These are phyloP conservation scores for Nemania serpens DNA, from an alignment of 2,329 filamentous ascomycete species.

Conservation along the genomic window DNA sequence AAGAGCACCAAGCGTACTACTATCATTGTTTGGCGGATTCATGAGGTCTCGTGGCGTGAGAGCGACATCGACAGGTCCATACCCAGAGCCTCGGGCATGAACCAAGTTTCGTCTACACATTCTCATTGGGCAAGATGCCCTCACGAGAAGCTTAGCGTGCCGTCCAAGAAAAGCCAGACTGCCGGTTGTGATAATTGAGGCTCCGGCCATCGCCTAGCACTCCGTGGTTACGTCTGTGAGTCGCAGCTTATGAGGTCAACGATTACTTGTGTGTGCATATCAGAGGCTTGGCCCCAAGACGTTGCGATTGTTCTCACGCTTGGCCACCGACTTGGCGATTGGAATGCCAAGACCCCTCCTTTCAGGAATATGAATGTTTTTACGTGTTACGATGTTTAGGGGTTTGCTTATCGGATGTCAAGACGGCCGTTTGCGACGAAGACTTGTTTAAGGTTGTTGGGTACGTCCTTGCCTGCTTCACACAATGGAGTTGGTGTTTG, in stretches of 20 bases:
- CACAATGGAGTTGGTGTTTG: too few relatives aligned
- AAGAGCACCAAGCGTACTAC: slow-evolving; percentile 26
- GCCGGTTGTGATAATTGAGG: slow-evolving; percentile 18
- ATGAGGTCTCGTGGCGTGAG: slow-evolving; percentile 13
- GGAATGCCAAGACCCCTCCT: slow-evolving; percentile 30
- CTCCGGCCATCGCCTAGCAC: not conserved
- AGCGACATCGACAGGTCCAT: slow-evolving; percentile 3
- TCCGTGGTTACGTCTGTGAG: not conserved
- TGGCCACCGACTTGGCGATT: slow-evolving; percentile 29
- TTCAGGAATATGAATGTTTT: slow-evolving; percentile 7
- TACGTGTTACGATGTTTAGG: slow-evolving; percentile 1
- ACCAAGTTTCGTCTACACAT: not conserved
- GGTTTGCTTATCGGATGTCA: slow-evolving; percentile 13
- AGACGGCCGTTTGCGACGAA: not conserved
- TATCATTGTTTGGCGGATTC: slow-evolving; percentile 22
- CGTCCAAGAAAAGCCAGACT: slow-evolving; percentile 27
- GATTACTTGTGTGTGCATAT: not conserved
- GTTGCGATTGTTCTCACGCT: slow-evolving; percentile 19
- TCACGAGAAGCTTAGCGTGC: slow-evolving; percentile 4
- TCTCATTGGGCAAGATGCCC: slow-evolving; percentile 7
- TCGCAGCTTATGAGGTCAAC: not conserved
- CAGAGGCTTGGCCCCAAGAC: slow-evolving; percentile 10
- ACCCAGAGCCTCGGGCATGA: slow-evolving; percentile 19
- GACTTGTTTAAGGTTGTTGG: not conserved
- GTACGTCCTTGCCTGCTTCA: too few relatives aligned